These are phyloP conservation scores for Rubroboletus pulcherrimus DNA, from an alignment of 768 basidiomycete species.

Conservation along the genomic window DNA sequence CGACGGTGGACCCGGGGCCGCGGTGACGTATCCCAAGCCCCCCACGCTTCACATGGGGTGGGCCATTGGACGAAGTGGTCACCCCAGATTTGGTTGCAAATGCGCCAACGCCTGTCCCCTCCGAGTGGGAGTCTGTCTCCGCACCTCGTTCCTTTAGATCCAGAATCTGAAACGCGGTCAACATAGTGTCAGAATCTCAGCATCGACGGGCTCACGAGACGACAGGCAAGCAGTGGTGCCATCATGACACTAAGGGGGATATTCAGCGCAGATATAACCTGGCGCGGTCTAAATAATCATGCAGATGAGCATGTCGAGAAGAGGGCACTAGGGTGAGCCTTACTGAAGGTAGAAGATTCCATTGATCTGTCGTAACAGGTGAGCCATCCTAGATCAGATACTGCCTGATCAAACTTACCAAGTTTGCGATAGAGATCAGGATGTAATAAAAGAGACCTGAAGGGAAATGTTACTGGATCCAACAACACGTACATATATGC, in stretches of 20 bases:
- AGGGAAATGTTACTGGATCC: not conserved
- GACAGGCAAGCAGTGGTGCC: constrained; percentile 74
- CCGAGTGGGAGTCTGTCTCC: constrained; percentile 72
- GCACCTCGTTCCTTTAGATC: constrained; percentile 81
- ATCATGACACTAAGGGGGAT: constrained; percentile 85
- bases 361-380: constrained; percentile 46
- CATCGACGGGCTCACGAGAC: constrained; percentile 47
- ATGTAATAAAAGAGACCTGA: constrained; percentile 78
- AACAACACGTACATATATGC: constrained; percentile 1
- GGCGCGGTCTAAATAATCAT: constrained; percentile 54
- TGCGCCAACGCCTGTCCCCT: constrained; percentile 63
- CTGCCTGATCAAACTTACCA: constrained; percentile 36
- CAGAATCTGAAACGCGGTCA: constrained; percentile 53
- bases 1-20: constrained; percentile 49
- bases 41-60: constrained; percentile 21
- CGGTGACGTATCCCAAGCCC: constrained; percentile 48
- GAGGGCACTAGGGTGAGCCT: constrained; percentile 18
- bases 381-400: constrained; percentile 1
- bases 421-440: constrained; percentile 81
- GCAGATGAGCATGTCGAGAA: constrained; percentile 6
- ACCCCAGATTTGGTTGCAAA: constrained; percentile 61
- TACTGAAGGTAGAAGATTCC: constrained; percentile 86
- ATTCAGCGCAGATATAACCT: constrained; percentile 79
- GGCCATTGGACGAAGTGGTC: constrained; percentile 23
- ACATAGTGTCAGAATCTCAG: not conserved